Evolutionary conservation across 139 green algal species (phyloP).

Genomic region (Tetratostichococcus sp.): DNA sequence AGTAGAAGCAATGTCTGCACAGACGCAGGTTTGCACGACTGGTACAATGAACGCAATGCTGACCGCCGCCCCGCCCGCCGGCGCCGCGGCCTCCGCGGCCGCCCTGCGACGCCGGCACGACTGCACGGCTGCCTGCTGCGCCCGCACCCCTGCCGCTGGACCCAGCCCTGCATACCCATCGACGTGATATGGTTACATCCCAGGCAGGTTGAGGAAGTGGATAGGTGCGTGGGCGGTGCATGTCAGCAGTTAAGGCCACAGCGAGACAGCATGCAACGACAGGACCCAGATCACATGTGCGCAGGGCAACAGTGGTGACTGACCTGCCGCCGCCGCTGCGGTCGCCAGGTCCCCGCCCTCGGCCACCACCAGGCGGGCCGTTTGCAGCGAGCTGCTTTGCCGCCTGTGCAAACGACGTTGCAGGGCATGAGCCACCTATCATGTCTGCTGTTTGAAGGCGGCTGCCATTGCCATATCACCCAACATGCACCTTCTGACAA

Average conservation of each 20-base stretch:
- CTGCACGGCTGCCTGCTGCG: neutral
- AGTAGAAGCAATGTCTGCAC: no score
- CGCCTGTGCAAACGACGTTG: neutral
- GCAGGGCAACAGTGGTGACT: no score
- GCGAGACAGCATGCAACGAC: no score
- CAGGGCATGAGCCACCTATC: neutral
- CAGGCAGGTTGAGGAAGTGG: no score
- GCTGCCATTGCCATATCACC: no score
- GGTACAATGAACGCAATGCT: neutral
- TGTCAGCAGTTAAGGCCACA: no score
- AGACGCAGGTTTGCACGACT: no score
- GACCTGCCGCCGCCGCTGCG: neutral
- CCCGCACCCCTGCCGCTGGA: neutral
- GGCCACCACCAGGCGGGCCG: neutral
- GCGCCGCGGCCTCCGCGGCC: neutral
- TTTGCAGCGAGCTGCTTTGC: conserved; percentile 14
- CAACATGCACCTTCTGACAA: no score
- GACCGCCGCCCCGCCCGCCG: neutral
- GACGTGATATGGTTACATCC: no score
- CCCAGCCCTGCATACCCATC: neutral
- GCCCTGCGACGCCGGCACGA: neutral
- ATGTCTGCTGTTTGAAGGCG: no score
- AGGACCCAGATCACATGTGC: no score
- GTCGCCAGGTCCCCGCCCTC: neutral
- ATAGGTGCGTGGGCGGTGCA: no score